Conservation (phyloP, 192 early-diverging fungal species). For the Backusella circina region DNA sequence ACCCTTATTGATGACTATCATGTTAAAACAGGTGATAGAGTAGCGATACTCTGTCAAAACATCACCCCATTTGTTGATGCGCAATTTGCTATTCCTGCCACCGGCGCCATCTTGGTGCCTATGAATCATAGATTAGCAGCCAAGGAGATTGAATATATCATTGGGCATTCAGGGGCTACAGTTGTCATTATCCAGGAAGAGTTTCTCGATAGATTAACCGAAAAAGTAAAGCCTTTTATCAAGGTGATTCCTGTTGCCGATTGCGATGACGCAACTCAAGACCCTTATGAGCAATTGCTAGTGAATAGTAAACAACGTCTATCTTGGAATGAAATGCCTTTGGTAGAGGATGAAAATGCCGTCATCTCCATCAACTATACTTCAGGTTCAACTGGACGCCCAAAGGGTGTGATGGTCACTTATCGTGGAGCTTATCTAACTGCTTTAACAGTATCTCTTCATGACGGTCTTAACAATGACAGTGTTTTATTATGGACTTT, state of each 20-base stretch:
- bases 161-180: constrained; percentile 45
- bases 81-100: constrained; percentile 57
- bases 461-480: constrained; percentile 39
- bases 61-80: constrained; percentile 55
- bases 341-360: constrained; percentile 43
- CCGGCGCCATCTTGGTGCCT: constrained; percentile 51
- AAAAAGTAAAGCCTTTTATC: neutral
- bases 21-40: constrained; percentile 42
- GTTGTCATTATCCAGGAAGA: constrained; percentile 49
- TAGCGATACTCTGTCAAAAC: constrained; percentile 54
- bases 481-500: constrained; percentile 50
- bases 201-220: constrained; percentile 29
- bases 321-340: constrained; percentile 42
- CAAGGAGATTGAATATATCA: constrained; percentile 54
- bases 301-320: neutral
- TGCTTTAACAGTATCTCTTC: constrained; percentile 41
- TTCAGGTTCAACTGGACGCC: constrained; percentile 54
- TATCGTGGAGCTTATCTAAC: constrained; percentile 54
- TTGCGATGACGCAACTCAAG: constrained; percentile 22
- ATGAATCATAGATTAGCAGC: constrained; percentile 53
- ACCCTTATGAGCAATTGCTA: constrained; percentile 51
- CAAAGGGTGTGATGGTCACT: constrained; percentile 51
- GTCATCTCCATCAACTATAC: constrained; percentile 55
- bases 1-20: constrained; percentile 33
- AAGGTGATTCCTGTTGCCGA: constrained; percentile 8